phyloP scores from a whole-genome alignment of 1,284 basidiomycete genomes.

The Wallemia mellicola region DNA sequence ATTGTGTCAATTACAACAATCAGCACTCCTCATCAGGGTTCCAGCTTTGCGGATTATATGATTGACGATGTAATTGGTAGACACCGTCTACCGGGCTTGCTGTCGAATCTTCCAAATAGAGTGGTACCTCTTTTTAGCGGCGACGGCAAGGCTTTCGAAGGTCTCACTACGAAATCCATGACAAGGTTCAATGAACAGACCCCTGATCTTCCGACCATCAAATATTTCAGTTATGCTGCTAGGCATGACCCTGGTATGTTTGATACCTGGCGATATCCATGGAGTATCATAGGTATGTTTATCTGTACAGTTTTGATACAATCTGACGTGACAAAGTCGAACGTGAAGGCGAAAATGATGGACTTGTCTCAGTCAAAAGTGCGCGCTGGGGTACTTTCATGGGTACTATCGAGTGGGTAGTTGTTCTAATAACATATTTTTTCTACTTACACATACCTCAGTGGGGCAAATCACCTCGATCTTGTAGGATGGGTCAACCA shows the following conservation, averaged over 20 bases:
- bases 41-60: conserved; percentile 76
- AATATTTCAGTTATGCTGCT: conserved; percentile 83
- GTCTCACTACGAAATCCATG: conserved; percentile 61
- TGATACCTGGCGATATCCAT: conserved; percentile 26
- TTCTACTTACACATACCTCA: conserved; percentile 39
- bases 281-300: conserved; percentile 4
- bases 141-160: conserved; percentile 69
- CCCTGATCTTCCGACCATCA: conserved; percentile 39
- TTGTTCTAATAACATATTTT: conserved; percentile 2
- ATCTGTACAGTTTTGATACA: conserved; percentile 6
- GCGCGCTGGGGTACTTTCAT: conserved; percentile 36
- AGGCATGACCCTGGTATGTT: conserved; percentile 57
- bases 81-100: conserved; percentile 14
- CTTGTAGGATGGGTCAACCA: conserved; percentile 58
- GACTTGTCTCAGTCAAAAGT: conserved; percentile 52
- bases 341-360: conserved; percentile 76
- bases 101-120: conserved; percentile 26
- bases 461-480: conserved; percentile 68
- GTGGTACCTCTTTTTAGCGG: conserved; percentile 46
- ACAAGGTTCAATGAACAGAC: conserved; percentile 56
- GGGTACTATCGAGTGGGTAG: background rate
- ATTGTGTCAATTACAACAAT: conserved; percentile 74
- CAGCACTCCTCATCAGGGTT: conserved; percentile 64
- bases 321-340: conserved; percentile 30
- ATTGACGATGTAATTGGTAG: conserved; percentile 42